These are phyloP conservation scores for Albophoma yamanashiensis DNA, from an alignment of 2,329 filamentous ascomycete genomes.

Conservation along the genomic window DNA sequence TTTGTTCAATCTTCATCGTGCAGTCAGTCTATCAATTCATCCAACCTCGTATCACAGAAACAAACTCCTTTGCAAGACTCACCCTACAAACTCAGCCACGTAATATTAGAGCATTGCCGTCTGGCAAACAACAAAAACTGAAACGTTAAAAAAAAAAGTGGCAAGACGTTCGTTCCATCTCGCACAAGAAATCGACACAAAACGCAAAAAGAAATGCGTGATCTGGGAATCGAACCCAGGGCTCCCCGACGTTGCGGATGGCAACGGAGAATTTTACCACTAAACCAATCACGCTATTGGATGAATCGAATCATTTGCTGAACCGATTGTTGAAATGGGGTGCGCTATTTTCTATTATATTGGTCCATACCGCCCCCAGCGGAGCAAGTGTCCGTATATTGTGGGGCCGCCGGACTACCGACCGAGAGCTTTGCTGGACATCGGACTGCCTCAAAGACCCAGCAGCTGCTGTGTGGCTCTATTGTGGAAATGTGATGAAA, in stretches of 20 bases:
- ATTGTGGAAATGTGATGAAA: not conserved
- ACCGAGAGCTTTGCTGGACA: too few species aligned
- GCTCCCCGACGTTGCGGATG: conserved; percentile 20
- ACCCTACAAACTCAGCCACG: too few species aligned
- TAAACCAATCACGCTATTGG: conserved; percentile 14
- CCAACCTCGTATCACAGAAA: too few species aligned
- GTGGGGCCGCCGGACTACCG: not conserved
- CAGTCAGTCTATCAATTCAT: too few species aligned
- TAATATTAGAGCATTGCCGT: not conserved
- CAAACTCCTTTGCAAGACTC: too few species aligned
- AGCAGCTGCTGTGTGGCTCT: too few species aligned
- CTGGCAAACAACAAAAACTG: too few species aligned
- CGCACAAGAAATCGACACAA: not conserved
- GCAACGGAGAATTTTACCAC: conserved; percentile 21
- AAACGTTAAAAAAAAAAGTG: too few species aligned
- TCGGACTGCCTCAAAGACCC: too few species aligned
- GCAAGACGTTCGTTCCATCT: too few species aligned
- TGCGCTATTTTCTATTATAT: not conserved
- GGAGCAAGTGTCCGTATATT: not conserved
- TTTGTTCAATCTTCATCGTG: too few species aligned
- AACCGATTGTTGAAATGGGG: not conserved
- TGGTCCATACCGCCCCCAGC: not conserved
- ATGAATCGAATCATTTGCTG: not conserved
- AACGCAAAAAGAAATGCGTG: conserved; percentile 12
- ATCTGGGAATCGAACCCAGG: conserved; percentile 23